Evolutionary conservation across 495 filamentous ascomycete genomes (phyloP).

Genomic region (Talaromyces trachyspermus): DNA sequence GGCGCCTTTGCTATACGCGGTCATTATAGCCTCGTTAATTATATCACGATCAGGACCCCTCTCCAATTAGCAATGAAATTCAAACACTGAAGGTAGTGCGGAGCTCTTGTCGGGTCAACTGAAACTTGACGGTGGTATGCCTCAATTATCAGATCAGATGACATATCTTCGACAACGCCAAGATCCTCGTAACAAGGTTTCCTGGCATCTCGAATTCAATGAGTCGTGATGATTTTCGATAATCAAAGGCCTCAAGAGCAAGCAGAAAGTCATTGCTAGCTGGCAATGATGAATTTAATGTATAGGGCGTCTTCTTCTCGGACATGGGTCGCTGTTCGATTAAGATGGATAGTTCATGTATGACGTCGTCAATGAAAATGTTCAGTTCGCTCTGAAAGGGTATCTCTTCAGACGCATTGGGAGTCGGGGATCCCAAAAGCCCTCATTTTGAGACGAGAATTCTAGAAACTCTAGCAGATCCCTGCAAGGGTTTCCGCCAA

Average conservation of each 20-base stretch:
- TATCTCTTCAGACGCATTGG: conserved; percentile 23
- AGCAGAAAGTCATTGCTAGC: conserved; percentile 32
- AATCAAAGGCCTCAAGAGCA: conserved; percentile 42
- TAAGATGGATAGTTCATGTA: conserved; percentile 43
- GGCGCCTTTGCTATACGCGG: conserved; percentile 34
- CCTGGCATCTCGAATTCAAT: conserved; percentile 30
- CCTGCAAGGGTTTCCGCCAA: conserved; percentile 47
- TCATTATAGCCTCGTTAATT: conserved; percentile 29
- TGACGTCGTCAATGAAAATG: conserved; percentile 48
- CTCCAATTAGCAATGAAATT: conserved; percentile 27
- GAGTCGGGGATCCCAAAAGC: conserved; percentile 41
- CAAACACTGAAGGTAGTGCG: conserved; percentile 30
- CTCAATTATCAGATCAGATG: conserved; percentile 26
- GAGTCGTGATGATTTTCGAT: conserved; percentile 25
- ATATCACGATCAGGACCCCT: conserved; percentile 27
- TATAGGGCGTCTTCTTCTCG: conserved; percentile 36
- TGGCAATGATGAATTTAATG: conserved; percentile 20
- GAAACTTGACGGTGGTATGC: conserved; percentile 33
- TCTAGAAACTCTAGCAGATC: conserved; percentile 56
- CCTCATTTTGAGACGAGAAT: conserved; percentile 39
- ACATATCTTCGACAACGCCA: conserved; percentile 38
- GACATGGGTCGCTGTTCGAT: conserved; percentile 34
- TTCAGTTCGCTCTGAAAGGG: conserved; percentile 39
- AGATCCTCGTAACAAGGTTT: conserved; percentile 39
- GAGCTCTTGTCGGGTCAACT: conserved; percentile 21